Evolutionary conservation across 2,329 filamentous ascomycete species (phyloP).

Genomic region (Blumeriella jaapii): DNA sequence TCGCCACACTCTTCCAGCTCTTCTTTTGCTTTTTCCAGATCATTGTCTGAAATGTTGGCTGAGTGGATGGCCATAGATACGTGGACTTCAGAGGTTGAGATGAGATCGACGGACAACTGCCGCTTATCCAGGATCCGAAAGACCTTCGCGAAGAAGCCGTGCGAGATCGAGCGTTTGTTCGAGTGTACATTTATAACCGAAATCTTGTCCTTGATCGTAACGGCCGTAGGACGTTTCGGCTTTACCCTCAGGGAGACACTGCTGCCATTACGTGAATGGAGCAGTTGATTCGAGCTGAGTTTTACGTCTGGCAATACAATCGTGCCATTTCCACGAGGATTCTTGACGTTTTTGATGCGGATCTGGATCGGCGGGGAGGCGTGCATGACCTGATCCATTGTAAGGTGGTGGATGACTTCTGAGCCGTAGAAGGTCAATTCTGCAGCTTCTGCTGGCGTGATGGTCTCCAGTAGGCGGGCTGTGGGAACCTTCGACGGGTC

Average conservation of each 20-base stretch:
- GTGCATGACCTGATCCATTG: slow-evolving; percentile 92
- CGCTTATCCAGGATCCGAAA: slow-evolving; percentile 84
- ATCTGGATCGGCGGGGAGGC: slow-evolving; percentile 70
- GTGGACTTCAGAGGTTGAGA: slow-evolving; percentile 93
- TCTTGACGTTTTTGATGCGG: slow-evolving; percentile 87
- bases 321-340: slow-evolving; percentile 66
- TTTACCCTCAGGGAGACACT: slow-evolving; percentile 37
- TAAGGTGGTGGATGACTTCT: slow-evolving; percentile 96
- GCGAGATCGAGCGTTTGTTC: slow-evolving; percentile 90
- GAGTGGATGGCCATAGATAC: slow-evolving; percentile 94
- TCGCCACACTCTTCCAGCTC: slow-evolving; percentile 75
- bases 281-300: slow-evolving; percentile 39
- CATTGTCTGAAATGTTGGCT: slow-evolving; percentile 50
- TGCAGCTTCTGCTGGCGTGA: slow-evolving; percentile 89
- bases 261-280: slow-evolving; percentile 35
- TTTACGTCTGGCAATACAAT: slow-evolving; percentile 69
- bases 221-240: slow-evolving; percentile 70
- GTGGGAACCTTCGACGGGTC: slow-evolving; percentile 87
- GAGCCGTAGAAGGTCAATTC: slow-evolving; percentile 91
- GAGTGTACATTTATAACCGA: slow-evolving; percentile 96
- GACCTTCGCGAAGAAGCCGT: slow-evolving; percentile 90
- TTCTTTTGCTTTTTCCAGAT: slow-evolving; percentile 54
- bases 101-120: slow-evolving; percentile 85
- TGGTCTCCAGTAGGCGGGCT: slow-evolving; percentile 74
- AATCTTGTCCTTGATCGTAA: slow-evolving; percentile 96